Conservation (phyloP, 441 rosid genomes). For the Aquilaria agallochum region DNA sequence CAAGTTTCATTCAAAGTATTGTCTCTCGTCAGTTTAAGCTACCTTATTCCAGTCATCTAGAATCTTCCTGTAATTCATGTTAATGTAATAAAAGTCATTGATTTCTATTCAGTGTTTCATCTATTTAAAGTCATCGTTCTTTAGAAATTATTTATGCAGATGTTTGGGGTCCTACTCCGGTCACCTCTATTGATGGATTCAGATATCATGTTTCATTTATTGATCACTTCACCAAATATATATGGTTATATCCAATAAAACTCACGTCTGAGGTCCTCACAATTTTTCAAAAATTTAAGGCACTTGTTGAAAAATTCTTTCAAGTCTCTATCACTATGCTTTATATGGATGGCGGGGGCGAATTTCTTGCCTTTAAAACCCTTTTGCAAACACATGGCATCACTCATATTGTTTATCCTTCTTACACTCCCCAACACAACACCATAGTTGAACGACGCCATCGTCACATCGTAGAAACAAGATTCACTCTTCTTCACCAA, state of each 20-base stretch:
- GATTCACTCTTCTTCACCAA: not conserved
- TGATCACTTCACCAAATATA: not conserved
- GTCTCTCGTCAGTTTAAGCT: no score
- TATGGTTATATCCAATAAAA: not conserved
- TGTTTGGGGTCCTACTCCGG: constrained; percentile 1
- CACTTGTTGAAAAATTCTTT: not conserved
- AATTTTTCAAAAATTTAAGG: not conserved
- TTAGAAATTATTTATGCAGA: not conserved
- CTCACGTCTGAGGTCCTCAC: not conserved
- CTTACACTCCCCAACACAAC: not conserved
- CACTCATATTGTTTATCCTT: not conserved
- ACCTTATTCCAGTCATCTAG: no score
- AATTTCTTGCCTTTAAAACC: not conserved
- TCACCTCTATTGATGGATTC: not conserved
- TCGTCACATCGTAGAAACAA: not conserved
- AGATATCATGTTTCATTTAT: not conserved
- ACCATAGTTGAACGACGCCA: not conserved
- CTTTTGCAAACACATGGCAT: not conserved
- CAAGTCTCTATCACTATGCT: not conserved
- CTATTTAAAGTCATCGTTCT: not conserved
- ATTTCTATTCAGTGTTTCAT: not conserved
- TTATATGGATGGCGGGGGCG: not conserved
- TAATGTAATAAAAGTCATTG: no score
- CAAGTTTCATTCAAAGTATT: no score
- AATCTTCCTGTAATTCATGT: no score